Evolutionary conservation across 306 rosid genomes (phyloP).

Genomic region (Rosa persica): DNA sequence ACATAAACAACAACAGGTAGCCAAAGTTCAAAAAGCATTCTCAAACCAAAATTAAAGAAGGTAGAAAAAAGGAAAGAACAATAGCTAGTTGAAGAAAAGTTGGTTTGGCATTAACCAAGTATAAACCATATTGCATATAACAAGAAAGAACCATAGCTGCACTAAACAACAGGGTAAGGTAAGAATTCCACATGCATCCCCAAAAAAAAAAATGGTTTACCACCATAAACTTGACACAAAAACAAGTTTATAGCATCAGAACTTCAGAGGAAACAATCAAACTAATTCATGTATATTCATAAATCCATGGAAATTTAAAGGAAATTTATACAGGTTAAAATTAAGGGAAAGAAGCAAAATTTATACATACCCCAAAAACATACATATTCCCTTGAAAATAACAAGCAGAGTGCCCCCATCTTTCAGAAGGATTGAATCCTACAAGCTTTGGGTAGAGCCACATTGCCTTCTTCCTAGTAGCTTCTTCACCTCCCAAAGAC

Average conservation of each 20-base stretch:
- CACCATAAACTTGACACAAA: neutral
- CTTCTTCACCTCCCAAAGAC: slow-evolving; percentile 54
- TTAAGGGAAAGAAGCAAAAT: neutral
- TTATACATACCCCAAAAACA: slow-evolving; percentile 80
- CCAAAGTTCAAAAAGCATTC: slow-evolving; percentile 14
- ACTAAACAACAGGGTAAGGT: neutral
- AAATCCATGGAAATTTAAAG: neutral
- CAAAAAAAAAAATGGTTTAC: slow-evolving; percentile 1
- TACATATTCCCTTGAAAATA: slow-evolving; percentile 61
- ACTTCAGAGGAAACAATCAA: slow-evolving; percentile 13
- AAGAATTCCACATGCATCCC: slow-evolving; percentile 26
- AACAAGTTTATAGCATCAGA: neutral
- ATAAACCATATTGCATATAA: slow-evolving; percentile 31
- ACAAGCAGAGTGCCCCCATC: slow-evolving; percentile 99
- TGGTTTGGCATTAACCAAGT: slow-evolving; percentile 44
- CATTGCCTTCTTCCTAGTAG: slow-evolving; percentile 79
- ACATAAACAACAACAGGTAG: slow-evolving; percentile 21
- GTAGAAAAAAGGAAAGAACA: slow-evolving; percentile 41
- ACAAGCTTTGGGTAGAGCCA: slow-evolving; percentile 87
- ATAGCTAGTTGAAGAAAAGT: slow-evolving; percentile 48
- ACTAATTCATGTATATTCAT: slow-evolving; percentile 16
- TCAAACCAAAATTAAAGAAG: slow-evolving; percentile 19
- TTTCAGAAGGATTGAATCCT: slow-evolving; percentile 79
- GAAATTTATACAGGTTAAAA: neutral
- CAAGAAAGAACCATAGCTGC: slow-evolving; percentile 19